Evolutionary conservation across 257 asterid species (phyloP).

Genomic region (Apocynum venetum): DNA sequence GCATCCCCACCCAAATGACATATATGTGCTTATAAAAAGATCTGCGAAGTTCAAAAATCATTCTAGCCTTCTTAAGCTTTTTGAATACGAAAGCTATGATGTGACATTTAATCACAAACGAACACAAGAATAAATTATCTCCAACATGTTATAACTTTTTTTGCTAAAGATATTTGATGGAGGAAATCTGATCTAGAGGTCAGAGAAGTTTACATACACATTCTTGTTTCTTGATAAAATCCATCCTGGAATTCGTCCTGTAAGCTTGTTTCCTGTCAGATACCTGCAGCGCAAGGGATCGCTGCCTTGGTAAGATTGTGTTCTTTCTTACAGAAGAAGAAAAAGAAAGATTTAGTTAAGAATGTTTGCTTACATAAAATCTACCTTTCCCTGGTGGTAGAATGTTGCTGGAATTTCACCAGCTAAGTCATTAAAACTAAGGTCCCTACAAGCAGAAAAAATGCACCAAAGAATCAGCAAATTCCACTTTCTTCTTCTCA

Average conservation of each 20-base stretch:
- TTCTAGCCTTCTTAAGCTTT: not conserved
- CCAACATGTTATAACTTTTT: not conserved
- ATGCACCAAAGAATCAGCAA: not conserved
- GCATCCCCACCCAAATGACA: not conserved
- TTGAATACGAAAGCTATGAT: not conserved
- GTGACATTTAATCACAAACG: not conserved
- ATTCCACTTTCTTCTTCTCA: not conserved
- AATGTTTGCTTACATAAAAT: conserved; percentile 61
- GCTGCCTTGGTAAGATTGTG: conserved; percentile 2
- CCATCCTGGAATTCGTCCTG: conserved; percentile 63
- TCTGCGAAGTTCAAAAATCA: not conserved
- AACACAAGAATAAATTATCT: not conserved
- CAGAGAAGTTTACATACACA: conserved; percentile 38
- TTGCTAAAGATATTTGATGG: not conserved
- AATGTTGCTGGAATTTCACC: conserved; percentile 67
- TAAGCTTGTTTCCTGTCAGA: conserved; percentile 72
- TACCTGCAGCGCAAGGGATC: conserved; percentile 36
- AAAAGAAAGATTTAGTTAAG: conserved; percentile 15
- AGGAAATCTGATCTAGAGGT: conserved; percentile 1
- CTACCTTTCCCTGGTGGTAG: conserved; percentile 40
- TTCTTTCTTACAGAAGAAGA: conserved; percentile 10
- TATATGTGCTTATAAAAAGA: not conserved
- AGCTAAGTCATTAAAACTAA: conserved; percentile 69
- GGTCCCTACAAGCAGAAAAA: conserved; percentile 51
- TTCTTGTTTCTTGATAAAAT: conserved; percentile 66